A percentile compares a stretch with the other conserved stretches of the same genome.
phyloP scores from a whole-genome alignment of 116 monocot species.

The Cymodocea nodosa region DNA sequence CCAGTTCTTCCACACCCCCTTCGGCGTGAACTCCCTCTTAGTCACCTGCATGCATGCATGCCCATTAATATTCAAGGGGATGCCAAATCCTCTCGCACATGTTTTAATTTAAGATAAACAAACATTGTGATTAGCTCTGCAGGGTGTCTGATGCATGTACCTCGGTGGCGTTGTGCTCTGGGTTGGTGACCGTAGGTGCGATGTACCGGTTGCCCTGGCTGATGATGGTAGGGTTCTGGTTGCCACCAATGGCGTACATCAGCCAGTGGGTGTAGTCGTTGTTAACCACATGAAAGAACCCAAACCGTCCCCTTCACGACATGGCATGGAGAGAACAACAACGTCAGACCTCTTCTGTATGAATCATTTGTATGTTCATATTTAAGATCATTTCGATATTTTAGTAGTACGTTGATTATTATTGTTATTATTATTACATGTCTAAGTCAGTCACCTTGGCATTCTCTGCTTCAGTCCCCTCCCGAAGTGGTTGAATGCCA shows the following conservation, averaged over 20 bases:
- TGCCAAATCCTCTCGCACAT: no score
- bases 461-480: slow-evolving; percentile 64
- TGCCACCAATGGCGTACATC: slow-evolving; percentile 89
- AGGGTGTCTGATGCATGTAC: slow-evolving; percentile 7
- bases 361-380: no score
- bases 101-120: no score
- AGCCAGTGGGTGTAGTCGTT: slow-evolving; percentile 94
- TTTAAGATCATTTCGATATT: no score
- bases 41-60: slow-evolving; percentile 29
- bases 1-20: slow-evolving; percentile 45
- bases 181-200: slow-evolving; percentile 23
- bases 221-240: slow-evolving; percentile 55
- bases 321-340: not conserved
- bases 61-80: no score
- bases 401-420: no score
- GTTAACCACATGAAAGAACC: slow-evolving; percentile 89
- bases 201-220: slow-evolving; percentile 76
- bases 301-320: slow-evolving; percentile 38
- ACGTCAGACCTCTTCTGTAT: not conserved
- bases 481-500: slow-evolving; percentile 89
- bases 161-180: slow-evolving; percentile 36
- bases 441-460: slow-evolving; percentile 34
- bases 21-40: slow-evolving; percentile 32
- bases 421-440: no score
- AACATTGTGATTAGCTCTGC: not conserved